Evolutionary conservation across 345 rosid genomes (phyloP).

Genomic region (Lagerstroemia speciosa): DNA sequence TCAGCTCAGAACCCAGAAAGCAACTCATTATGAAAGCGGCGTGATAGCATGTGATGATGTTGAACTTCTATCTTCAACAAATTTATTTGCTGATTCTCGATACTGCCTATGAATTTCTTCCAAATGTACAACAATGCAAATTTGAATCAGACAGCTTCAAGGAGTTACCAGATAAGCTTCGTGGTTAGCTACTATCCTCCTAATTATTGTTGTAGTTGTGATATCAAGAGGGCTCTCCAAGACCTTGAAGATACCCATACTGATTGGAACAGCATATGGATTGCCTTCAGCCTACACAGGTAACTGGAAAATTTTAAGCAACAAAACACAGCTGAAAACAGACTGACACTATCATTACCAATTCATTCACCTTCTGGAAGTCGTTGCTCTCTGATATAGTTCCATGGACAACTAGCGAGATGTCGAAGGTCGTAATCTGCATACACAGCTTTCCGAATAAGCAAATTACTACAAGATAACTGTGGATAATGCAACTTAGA

Average conservation of each 20-base stretch:
- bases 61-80: background rate
- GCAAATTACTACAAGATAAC: background rate
- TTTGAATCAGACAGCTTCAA: background rate
- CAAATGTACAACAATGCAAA: background rate
- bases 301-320: background rate
- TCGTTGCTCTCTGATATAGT: conserved; percentile 47
- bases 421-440: conserved; percentile 64
- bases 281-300: conserved; percentile 42
- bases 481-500: background rate
- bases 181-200: conserved; percentile 64
- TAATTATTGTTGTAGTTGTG: conserved; percentile 62
- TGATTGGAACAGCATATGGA: conserved; percentile 57
- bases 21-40: background rate
- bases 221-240: conserved; percentile 62
- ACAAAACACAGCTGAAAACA: background rate
- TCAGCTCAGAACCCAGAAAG: background rate
- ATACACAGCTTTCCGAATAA: conserved; percentile 13
- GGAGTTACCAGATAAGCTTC: conserved; percentile 54
- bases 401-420: conserved; percentile 67
- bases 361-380: conserved; percentile 36
- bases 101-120: background rate
- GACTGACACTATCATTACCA: background rate
- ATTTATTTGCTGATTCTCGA: background rate
- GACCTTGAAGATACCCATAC: conserved; percentile 54
- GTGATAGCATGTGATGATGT: background rate